These are phyloP conservation scores for Boletus barrowsii DNA, from an alignment of 768 basidiomycete species.

Conservation along the genomic window DNA sequence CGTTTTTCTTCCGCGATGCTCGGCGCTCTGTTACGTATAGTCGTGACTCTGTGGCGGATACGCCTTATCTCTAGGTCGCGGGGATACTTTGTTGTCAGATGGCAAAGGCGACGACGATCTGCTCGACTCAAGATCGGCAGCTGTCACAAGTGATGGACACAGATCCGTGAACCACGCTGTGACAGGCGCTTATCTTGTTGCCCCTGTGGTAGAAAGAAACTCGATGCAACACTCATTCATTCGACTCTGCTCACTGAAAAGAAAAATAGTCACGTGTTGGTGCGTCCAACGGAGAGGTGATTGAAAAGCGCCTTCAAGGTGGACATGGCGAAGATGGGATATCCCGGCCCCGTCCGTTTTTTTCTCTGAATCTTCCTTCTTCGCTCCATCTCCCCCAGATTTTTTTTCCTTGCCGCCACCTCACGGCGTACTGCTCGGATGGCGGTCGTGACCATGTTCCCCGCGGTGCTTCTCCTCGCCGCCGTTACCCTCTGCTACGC, in stretches of 20 bases:
- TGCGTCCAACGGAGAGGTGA: neutral
- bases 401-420: neutral
- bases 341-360: too few species aligned
- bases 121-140: neutral
- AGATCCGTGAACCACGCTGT: neutral
- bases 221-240: too few species aligned
- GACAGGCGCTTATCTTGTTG: neutral
- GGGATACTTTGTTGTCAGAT: too few species aligned
- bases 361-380: slow-evolving; percentile 14
- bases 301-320: too few species aligned
- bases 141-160: too few species aligned
- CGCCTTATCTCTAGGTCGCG: neutral
- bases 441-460: slow-evolving; percentile 7
- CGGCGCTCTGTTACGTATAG: neutral
- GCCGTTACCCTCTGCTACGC: slow-evolving; percentile 14
- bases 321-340: too few species aligned
- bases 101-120: neutral
- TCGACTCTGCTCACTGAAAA: too few species aligned
- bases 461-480: slow-evolving; percentile 20
- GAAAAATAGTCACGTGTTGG: slow-evolving; percentile 10
- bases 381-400: slow-evolving; percentile 14
- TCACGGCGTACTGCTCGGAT: slow-evolving; percentile 11
- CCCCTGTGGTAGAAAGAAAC: too few species aligned
- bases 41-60: too few species aligned
- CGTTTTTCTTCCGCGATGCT: too few species aligned